A percentile compares a stretch with the other conserved stretches of the same genome.
phyloP scores from a whole-genome alignment of 192 early-diverging fungal species.

The Chytriomyces hyalinus region DNA sequence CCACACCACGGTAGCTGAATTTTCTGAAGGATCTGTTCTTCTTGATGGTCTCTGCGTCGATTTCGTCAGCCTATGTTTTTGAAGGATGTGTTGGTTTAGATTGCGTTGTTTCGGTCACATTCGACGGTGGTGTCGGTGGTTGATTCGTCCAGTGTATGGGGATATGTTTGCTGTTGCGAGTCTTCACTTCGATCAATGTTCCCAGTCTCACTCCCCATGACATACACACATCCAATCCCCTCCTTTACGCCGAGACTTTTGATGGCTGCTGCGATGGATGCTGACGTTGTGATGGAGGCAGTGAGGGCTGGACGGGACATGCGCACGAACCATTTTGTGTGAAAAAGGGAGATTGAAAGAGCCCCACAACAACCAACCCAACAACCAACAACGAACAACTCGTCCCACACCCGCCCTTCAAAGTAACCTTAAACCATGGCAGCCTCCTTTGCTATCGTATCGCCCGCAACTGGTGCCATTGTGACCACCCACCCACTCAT shows the following conservation, averaged over 20 bases:
- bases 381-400: too few relatives aligned
- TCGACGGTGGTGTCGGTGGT: too few relatives aligned
- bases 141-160: too few relatives aligned
- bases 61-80: slow-evolving; percentile 50
- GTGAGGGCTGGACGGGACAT: neutral
- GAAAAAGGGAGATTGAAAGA: too few relatives aligned
- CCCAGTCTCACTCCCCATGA: too few relatives aligned
- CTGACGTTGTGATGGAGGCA: neutral
- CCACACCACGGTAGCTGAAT: slow-evolving; percentile 97
- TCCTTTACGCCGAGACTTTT: neutral
- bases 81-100: too few relatives aligned
- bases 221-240: neutral
- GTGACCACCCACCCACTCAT: slow-evolving; percentile 32
- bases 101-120: too few relatives aligned
- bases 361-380: too few relatives aligned
- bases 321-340: too few relatives aligned
- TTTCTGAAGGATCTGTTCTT: slow-evolving; percentile 98
- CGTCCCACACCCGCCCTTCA: too few relatives aligned
- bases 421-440: neutral
- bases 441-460: slow-evolving; percentile 28
- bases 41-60: slow-evolving; percentile 57
- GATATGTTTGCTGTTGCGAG: too few relatives aligned
- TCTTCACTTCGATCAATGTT: too few relatives aligned
- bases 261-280: neutral
- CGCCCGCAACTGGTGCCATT: slow-evolving; percentile 27